Conservation (phyloP, 2,329 filamentous ascomycete genomes). For the Sclerotinia minor region DNA sequence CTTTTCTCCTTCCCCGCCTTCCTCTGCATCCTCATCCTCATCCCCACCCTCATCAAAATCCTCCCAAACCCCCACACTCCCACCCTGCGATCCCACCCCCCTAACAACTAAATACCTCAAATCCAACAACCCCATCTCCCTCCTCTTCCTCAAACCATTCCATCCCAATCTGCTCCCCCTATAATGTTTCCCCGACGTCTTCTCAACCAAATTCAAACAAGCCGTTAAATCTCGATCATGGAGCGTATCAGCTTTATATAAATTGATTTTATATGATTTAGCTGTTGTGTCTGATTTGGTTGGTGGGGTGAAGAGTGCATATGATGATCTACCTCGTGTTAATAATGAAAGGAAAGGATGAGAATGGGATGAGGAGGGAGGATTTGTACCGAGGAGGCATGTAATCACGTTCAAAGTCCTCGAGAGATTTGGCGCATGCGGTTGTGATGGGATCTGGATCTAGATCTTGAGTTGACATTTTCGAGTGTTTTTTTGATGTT, state of each 20-base stretch:
- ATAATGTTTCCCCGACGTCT: constrained; percentile 66
- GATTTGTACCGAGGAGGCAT: constrained; percentile 44
- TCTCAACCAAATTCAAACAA: constrained; percentile 59
- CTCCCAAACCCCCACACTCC: constrained; percentile 62
- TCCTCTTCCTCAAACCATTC: constrained; percentile 59
- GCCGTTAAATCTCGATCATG: constrained; percentile 49
- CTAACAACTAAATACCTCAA: constrained; percentile 69
- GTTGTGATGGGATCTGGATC: constrained; percentile 44
- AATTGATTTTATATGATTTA: constrained; percentile 47
- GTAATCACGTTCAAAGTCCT: constrained; percentile 52
- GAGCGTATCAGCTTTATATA: constrained; percentile 48
- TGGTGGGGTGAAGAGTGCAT: background rate
- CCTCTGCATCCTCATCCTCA: constrained; percentile 12
- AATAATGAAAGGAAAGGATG: background rate
- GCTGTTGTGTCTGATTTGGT: constrained; percentile 36
- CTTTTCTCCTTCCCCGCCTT: background rate
- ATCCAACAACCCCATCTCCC: constrained; percentile 67
- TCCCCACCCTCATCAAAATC: constrained; percentile 60
- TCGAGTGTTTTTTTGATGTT: background rate
- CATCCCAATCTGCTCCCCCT: constrained; percentile 62
- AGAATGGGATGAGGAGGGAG: background rate
- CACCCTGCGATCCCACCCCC: constrained; percentile 44
- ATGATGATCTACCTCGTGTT: constrained; percentile 21
- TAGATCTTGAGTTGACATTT: background rate
- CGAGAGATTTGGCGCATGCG: constrained; percentile 51